Evolutionary conservation across 2,329 filamentous ascomycete genomes (phyloP).

Genomic region (Stenocarpella maydis): DNA sequence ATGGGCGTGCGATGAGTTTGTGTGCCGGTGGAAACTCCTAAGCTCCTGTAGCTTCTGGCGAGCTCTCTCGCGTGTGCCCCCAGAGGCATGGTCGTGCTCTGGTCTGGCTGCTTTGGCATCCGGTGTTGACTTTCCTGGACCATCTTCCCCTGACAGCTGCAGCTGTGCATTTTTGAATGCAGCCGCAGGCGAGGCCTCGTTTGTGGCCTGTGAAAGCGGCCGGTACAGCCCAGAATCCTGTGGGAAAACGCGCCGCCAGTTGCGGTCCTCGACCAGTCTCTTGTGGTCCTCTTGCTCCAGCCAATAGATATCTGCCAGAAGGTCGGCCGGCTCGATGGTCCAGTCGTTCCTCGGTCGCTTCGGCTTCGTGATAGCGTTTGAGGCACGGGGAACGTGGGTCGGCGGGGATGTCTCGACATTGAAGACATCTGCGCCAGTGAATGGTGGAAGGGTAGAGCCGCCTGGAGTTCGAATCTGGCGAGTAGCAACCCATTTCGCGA

Average conservation of each 20-base stretch:
- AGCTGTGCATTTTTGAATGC: constrained; percentile 9
- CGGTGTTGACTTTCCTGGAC: constrained; percentile 38
- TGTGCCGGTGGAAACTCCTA: constrained; percentile 63
- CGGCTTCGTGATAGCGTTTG: constrained; percentile 62
- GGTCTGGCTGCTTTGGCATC: constrained; percentile 41
- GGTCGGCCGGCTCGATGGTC: constrained; percentile 82
- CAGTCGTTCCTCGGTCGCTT: constrained; percentile 84
- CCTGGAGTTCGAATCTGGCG: constrained; percentile 44
- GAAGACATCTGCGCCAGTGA: constrained; percentile 55
- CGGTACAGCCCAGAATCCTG: constrained; percentile 43
- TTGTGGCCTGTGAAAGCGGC: constrained; percentile 40
- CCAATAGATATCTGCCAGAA: constrained; percentile 92
- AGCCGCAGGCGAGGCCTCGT: constrained; percentile 26
- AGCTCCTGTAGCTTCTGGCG: constrained; percentile 68
- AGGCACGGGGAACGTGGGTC: constrained; percentile 49
- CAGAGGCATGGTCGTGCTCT: constrained; percentile 56
- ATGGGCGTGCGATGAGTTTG: constrained; percentile 51
- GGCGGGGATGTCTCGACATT: constrained; percentile 53
- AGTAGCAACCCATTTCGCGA: constrained; percentile 59
- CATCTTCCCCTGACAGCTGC: constrained; percentile 38
- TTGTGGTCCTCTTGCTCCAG: constrained; percentile 84
- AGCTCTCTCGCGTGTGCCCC: constrained; percentile 65
- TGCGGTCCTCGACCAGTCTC: constrained; percentile 78
- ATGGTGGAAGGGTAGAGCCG: constrained; percentile 54
- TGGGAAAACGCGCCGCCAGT: constrained; percentile 77